A percentile compares a stretch with the other conserved stretches of the same genome.
Conservation (phyloP, 176 grass and related monocot species). For the Avena atlantica region DNA sequence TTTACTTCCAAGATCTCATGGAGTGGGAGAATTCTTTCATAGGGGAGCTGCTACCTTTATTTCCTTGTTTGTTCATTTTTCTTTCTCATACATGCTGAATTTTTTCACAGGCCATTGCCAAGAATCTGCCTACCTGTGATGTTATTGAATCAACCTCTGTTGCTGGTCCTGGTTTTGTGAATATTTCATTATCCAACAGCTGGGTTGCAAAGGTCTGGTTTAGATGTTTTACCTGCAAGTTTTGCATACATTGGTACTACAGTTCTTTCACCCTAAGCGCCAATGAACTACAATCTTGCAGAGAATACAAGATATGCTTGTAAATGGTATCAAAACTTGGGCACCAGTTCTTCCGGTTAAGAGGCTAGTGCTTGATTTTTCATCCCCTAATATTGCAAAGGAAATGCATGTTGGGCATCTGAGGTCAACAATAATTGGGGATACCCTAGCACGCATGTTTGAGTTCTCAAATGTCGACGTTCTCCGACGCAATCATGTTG, state of each 20-base stretch:
- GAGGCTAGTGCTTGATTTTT: slow-evolving; percentile 83
- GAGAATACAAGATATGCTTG: slow-evolving; percentile 92
- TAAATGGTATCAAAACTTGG: slow-evolving; percentile 84
- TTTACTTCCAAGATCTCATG: slow-evolving; percentile 23
- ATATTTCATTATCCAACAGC: slow-evolving; percentile 77
- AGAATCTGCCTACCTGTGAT: slow-evolving; percentile 79
- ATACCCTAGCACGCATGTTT: slow-evolving; percentile 93
- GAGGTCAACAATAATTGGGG: slow-evolving; percentile 95
- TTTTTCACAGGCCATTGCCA: slow-evolving; percentile 73
- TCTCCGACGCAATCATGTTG: slow-evolving; percentile 94
- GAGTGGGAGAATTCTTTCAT: neutral
- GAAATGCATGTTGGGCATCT: slow-evolving; percentile 99
- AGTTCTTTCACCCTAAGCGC: slow-evolving; percentile 21
- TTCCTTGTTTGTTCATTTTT: slow-evolving; percentile 12
- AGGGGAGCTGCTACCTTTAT: neutral
- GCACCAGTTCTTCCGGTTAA: slow-evolving; percentile 77
- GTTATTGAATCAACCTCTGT: slow-evolving; percentile 91
- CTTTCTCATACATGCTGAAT: slow-evolving; percentile 25
- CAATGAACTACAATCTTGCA: slow-evolving; percentile 40
- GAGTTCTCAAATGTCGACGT: slow-evolving; percentile 91
- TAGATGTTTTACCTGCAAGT: slow-evolving; percentile 29
- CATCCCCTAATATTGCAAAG: slow-evolving; percentile 97
- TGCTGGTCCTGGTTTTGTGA: slow-evolving; percentile 98
- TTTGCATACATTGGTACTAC: slow-evolving; percentile 12
- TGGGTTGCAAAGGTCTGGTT: slow-evolving; percentile 85